phyloP scores from a whole-genome alignment of 495 filamentous ascomycete species.

The Penicillium taxi region DNA sequence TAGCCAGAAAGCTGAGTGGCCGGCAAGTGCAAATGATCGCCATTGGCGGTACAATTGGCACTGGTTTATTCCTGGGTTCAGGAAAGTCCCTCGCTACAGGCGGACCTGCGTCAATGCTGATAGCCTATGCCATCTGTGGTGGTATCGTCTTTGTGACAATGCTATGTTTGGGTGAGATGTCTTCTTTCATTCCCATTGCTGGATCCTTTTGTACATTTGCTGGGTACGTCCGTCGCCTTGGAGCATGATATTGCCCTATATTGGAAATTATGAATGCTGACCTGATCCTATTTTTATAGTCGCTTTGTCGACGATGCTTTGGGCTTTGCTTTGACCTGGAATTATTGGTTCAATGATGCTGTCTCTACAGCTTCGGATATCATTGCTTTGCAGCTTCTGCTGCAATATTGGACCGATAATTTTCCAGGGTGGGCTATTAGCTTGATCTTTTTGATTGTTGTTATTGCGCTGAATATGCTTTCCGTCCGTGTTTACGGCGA shows the following conservation, averaged over 20 bases:
- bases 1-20: constrained; percentile 32
- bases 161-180: constrained; percentile 44
- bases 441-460: constrained; percentile 44
- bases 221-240: constrained; percentile 23
- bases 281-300: constrained; percentile 22
- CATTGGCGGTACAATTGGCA: constrained; percentile 57
- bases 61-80: constrained; percentile 56
- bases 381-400: constrained; percentile 44
- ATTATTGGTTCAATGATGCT: constrained; percentile 56
- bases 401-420: constrained; percentile 46
- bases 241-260: constrained; percentile 1
- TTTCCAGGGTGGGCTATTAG: constrained; percentile 45
- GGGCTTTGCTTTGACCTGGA: constrained; percentile 46
- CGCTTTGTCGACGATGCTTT: constrained; percentile 53
- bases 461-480: constrained; percentile 43
- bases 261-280: constrained; percentile 4
- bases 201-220: constrained; percentile 47
- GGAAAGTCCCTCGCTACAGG: constrained; percentile 51
- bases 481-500: constrained; percentile 49
- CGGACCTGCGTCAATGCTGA: constrained; percentile 56
- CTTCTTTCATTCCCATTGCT: constrained; percentile 42
- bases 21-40: constrained; percentile 58
- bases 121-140: constrained; percentile 44
- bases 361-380: constrained; percentile 48
- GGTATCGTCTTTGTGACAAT: constrained; percentile 45